Conservation (phyloP, 306 rosid species). For the Medicago truncatula region MtrunA17r5.0-ANR NC_053047.1:1081501-1082000, state of each 20-base stretch:
- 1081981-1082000: neutral
- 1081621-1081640: too few relatives aligned
- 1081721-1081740: neutral
- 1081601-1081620: too few relatives aligned
- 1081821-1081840: neutral
- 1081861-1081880: neutral
- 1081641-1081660: too few relatives aligned
- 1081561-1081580: too few relatives aligned
- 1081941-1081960: neutral
- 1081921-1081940: neutral
- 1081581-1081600: too few relatives aligned
- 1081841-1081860: neutral
- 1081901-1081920: neutral
- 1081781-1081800: neutral
- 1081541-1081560: too few relatives aligned
- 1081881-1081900: neutral
- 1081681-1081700: neutral
- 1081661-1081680: too few relatives aligned
- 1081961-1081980: neutral
- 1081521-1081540: too few relatives aligned
- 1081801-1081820: neutral
- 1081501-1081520: neutral
- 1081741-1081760: neutral
- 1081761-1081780: neutral
- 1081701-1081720: neutral